These are phyloP conservation scores for Inga oerstediana DNA, from an alignment of 306 rosid genomes.

Conservation along the genomic window DNA sequence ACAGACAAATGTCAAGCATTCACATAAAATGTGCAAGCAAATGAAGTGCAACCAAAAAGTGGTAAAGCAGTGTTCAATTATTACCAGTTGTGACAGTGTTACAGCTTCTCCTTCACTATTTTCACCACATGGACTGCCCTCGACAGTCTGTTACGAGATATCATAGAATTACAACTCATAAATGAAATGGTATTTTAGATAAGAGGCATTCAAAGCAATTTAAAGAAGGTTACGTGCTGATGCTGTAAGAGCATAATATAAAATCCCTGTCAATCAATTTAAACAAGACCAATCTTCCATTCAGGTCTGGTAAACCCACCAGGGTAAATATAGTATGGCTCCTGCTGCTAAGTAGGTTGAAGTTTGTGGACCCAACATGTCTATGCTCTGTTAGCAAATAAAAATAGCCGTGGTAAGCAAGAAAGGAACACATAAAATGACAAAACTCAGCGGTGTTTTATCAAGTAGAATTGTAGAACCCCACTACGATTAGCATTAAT, in stretches of 20 bases:
- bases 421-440: conserved; percentile 23
- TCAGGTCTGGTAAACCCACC: conserved; percentile 54
- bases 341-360: conserved; percentile 96
- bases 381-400: conserved; percentile 78
- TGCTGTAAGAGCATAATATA: conserved; percentile 23
- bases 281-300: conserved; percentile 33
- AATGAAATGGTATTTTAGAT: conserved; percentile 8
- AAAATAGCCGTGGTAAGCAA: conserved; percentile 25
- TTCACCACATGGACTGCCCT: conserved; percentile 93
- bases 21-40: conserved; percentile 35
- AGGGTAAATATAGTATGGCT: conserved; percentile 97
- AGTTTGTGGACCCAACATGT: conserved; percentile 97
- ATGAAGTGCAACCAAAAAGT: conserved; percentile 30
- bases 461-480: conserved; percentile 32
- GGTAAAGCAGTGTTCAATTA: conserved; percentile 20
- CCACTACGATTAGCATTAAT: conserved; percentile 24
- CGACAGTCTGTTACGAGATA: conserved; percentile 74
- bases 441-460: conserved; percentile 9
- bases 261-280: conserved; percentile 34
- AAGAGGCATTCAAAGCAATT: conserved; percentile 3
- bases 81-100: conserved; percentile 93
- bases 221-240: conserved; percentile 21
- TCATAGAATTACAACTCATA: conserved; percentile 24
- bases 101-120: conserved; percentile 91
- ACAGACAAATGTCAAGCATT: conserved; percentile 23